Evolutionary conservation across 1,284 basidiomycete species (phyloP), one percentile per base, ranked within the genome.

Genomic region (Trametes polyzona): DNA sequence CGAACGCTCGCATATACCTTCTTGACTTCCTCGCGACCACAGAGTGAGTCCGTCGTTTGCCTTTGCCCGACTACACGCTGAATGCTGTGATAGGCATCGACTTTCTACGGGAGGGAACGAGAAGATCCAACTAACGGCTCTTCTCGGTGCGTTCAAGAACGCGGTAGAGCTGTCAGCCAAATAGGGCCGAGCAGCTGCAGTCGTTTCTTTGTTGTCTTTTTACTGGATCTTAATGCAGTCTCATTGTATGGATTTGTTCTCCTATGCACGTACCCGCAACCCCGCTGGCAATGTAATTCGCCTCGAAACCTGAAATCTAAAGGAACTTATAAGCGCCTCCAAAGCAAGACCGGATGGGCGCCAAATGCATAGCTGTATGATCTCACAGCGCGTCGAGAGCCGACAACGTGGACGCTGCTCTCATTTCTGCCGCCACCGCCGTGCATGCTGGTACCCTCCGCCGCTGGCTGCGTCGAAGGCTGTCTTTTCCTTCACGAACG

Each of bases 91-190:
- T 49, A 97, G 96, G 71, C 89, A 98, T 72, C 87, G 97, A 47
- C 76, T 99, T 14, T 95, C 95, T 1, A 90, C 95, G 0, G 96
- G 97, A 3, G 95, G 90, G 1, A 96, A 80, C 61, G 97, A 99
- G 73, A 98, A 95, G 69, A 87, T 99, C 55, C 97, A 99, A 70
- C 73, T 99, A 54, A 94, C 94, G 2, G 95, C 95, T 0, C 74
- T 99, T 59, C 76, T 99, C 1, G 96, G 92, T 2, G 92, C 92
- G 9, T 96, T 98, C 78, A 99, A 99, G 74, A 89, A 94, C 51
- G 87, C 94, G 0, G 91, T 98, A 4, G 93, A 97, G 67, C 65
- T 90, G 47, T 80, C 84, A 19, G 72, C 78, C 24, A 79, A 79
- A 50, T 59, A 62, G 35, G 60, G 59, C 27, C 65, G 36, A 58